phyloP scores from a whole-genome alignment of 2,329 filamentous ascomycete species.

The Colletotrichum liriopes region DNA sequence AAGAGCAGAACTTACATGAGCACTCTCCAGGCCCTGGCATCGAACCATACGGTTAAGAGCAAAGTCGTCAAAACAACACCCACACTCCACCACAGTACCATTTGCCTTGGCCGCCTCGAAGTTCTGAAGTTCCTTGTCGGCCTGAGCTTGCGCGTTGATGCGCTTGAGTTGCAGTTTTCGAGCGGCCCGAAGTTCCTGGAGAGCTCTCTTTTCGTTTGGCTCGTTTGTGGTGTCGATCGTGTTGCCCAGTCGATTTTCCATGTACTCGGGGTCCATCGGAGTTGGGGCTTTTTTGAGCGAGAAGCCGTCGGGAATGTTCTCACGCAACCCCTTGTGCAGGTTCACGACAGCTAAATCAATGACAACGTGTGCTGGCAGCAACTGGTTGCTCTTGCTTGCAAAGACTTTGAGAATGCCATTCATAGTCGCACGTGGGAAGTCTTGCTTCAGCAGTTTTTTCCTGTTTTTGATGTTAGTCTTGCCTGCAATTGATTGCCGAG shows the following conservation, averaged over 20 bases:
- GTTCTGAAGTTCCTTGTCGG: constrained; percentile 59
- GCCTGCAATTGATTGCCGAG: not conserved
- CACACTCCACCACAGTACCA: constrained; percentile 76
- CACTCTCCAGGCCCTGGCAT: constrained; percentile 69
- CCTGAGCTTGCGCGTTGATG: constrained; percentile 47
- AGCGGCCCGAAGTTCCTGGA: constrained; percentile 59
- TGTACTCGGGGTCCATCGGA: constrained; percentile 43
- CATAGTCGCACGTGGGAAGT: constrained; percentile 53
- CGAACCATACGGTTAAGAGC: constrained; percentile 78
- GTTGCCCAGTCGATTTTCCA: constrained; percentile 44
- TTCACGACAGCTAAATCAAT: constrained; percentile 48
- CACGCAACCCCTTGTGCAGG: not conserved
- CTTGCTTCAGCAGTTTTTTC: constrained; percentile 51
- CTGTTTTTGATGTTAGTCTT: constrained; percentile 16
- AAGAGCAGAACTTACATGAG: constrained; percentile 61
- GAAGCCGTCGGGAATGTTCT: constrained; percentile 44
- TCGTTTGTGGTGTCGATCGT: constrained; percentile 37
- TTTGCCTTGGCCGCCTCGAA: constrained; percentile 58
- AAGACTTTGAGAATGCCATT: constrained; percentile 48
- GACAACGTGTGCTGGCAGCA: constrained; percentile 55
- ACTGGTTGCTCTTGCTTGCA: constrained; percentile 45
- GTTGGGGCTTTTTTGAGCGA: constrained; percentile 50
- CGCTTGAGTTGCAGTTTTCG: constrained; percentile 47
- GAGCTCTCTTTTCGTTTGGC: constrained; percentile 48
- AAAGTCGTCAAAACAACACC: constrained; percentile 80